These are phyloP conservation scores for Leucaena leucocephala DNA, from an alignment of 306 rosid species.

Conservation along the genomic window DNA sequence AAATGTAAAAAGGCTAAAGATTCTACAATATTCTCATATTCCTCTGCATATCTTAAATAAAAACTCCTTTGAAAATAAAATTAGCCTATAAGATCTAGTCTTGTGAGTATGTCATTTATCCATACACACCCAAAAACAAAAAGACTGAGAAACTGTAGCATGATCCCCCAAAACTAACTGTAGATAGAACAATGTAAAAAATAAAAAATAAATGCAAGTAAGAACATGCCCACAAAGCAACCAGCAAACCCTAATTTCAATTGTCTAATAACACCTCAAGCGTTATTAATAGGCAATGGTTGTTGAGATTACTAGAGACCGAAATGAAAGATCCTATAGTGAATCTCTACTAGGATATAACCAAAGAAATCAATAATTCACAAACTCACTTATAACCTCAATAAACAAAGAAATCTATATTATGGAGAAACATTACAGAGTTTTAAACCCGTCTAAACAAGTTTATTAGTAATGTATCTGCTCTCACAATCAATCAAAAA, in stretches of 20 bases:
- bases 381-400: constrained; percentile 25
- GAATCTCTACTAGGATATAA: constrained; percentile 23
- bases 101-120: constrained; percentile 1
- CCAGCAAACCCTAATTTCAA: background rate
- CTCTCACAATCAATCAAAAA: constrained; percentile 8
- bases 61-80: background rate
- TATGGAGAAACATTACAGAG: constrained; percentile 8
- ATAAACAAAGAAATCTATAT: background rate
- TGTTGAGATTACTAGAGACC: constrained; percentile 7
- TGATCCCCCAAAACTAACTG: constrained; percentile 3
- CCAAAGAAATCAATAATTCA: constrained; percentile 11
- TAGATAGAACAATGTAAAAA: background rate
- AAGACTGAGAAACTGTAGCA: constrained; percentile 6
- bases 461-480: constrained; percentile 22
- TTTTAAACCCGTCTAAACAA: background rate
- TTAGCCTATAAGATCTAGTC: constrained; percentile 22
- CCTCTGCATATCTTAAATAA: background rate
- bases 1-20: background rate
- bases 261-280: constrained; percentile 15
- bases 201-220: constrained; percentile 2
- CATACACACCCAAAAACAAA: background rate
- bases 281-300: constrained; percentile 6
- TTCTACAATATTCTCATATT: background rate
- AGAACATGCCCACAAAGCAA: constrained; percentile 19
- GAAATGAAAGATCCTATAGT: background rate